Base-by-base conservation (phyloP, 202 grass and related monocot genomes). In the Zoysia matrella region DNA sequence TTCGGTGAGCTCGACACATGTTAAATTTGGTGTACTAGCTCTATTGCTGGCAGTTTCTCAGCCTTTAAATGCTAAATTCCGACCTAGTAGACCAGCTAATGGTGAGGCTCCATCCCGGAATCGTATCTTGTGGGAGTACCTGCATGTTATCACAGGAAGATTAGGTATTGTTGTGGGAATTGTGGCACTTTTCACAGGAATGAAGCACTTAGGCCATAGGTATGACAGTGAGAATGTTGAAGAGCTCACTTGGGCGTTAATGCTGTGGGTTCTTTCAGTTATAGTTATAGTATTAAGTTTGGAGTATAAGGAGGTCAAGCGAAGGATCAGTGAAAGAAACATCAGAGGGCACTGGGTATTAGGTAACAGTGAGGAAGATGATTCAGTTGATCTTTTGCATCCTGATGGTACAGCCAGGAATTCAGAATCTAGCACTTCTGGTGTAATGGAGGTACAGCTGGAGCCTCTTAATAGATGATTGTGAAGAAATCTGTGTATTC, bases 91-190 rank as follows among this genome's bases (percentile, higher is more conserved):
- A 81, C 66, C 90, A 57, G 80, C 83, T 74, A 80, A 64, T 0
- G 89, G 85, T 50, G 92, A 83, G 71, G 70, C 74, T 75, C 78
- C 83, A 65, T 81, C 85, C 60, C 13, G 16, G 14, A 91, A 87
- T 56, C 92, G 92, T 70, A 68, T 84, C 45, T 74, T 97, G 62
- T 97, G 94, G 94, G 94, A 97, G 66, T 97, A 92, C 71, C 81
- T 92, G 69, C 94, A 94, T 91, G 86, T 86, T 54, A 84, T 94
- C 70, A 89, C 87, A 13, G 94, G 94, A 14, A 97, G 94, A 74
- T 91, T 85, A 5, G 90, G 87, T 54, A 72, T 94, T 84, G 2
- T 92, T 30, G 22, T 30, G 22, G 22, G 22, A 30, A 30, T 30
- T 30, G 22, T 30, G 22, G 22, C 22, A 30, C 22, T 30, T 30